Evolutionary conservation across 2,329 filamentous ascomycete species (phyloP).

Genomic region (Spiromastix sp.): DNA sequence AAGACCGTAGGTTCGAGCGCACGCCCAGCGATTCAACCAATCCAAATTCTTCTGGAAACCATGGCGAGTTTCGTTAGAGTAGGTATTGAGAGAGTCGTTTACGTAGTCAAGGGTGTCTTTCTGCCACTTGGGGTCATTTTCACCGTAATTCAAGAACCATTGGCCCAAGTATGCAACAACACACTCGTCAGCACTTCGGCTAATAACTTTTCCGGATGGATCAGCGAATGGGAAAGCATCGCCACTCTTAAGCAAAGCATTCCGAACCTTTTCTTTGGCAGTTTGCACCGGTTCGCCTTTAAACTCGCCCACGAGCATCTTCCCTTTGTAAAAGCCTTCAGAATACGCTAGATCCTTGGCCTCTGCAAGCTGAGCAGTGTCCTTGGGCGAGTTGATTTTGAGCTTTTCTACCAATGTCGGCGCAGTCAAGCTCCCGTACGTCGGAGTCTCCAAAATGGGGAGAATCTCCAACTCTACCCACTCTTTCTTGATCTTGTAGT

Average conservation of each 20-base stretch:
- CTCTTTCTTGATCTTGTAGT: constrained; percentile 91
- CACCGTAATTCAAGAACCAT: constrained; percentile 97
- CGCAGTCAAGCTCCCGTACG: constrained; percentile 76
- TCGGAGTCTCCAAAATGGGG: constrained; percentile 81
- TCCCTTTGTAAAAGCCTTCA: constrained; percentile 93
- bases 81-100: constrained; percentile 66
- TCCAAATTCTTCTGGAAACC: constrained; percentile 75
- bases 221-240: constrained; percentile 89
- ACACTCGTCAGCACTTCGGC: constrained; percentile 82
- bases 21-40: constrained; percentile 96
- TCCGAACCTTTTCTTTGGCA: constrained; percentile 75
- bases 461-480: constrained; percentile 88
- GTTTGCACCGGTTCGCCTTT: constrained; percentile 76
- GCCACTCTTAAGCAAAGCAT: constrained; percentile 63
- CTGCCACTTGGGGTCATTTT: constrained; percentile 71
- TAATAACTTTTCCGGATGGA: constrained; percentile 81
- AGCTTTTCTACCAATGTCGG: constrained; percentile 77
- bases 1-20: constrained; percentile 79
- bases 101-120: constrained; percentile 63
- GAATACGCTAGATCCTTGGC: constrained; percentile 96
- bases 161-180: constrained; percentile 89
- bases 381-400: constrained; percentile 96
- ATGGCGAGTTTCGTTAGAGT: constrained; percentile 64
- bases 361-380: constrained; percentile 78
- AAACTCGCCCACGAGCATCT: constrained; percentile 78